A percentile compares a stretch with the other conserved stretches of the same genome.
Evolutionary conservation across 805 yeast genomes (phyloP).

Genomic region (Saturnispora mendoncae): DNA sequence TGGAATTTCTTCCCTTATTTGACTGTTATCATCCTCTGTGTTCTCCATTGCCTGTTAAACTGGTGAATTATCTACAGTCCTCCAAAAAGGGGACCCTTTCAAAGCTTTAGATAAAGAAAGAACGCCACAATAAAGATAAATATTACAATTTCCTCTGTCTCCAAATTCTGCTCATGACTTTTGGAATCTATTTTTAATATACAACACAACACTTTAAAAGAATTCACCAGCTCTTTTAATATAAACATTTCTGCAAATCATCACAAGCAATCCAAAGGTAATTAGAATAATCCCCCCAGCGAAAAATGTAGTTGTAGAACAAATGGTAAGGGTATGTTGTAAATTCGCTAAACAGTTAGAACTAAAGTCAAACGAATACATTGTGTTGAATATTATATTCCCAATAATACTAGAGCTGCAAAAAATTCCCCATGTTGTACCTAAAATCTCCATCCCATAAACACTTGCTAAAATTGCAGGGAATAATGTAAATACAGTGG

Average conservation of each 20-base stretch:
- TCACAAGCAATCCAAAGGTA: slow-evolving; percentile 19
- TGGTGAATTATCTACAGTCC: too few species aligned
- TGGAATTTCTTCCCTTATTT: too few species aligned
- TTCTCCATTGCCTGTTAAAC: too few species aligned
- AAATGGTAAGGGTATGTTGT: slow-evolving; percentile 20
- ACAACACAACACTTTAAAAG: too few species aligned
- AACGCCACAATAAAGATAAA: too few species aligned
- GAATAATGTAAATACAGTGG: slow-evolving; percentile 75
- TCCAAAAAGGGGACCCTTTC: too few species aligned
- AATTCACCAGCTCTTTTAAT: slow-evolving; percentile 21
- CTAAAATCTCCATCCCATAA: slow-evolving; percentile 85
- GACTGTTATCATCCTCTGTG: neutral
- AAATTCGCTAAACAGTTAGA: slow-evolving; percentile 22
- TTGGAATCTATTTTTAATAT: too few species aligned
- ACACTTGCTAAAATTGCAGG: slow-evolving; percentile 77
- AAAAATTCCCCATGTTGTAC: slow-evolving; percentile 88
- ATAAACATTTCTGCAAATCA: slow-evolving; percentile 19
- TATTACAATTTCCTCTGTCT: too few species aligned
- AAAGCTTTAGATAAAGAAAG: too few species aligned
- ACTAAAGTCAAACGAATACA: slow-evolving; percentile 64
- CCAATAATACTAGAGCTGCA: slow-evolving; percentile 61
- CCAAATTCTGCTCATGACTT: too few species aligned
- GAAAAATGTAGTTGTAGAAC: slow-evolving; percentile 28
- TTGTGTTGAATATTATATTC: slow-evolving; percentile 40
- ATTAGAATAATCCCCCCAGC: slow-evolving; percentile 22